A percentile compares a stretch with the other conserved stretches of the same genome.
phyloP scores from a whole-genome alignment of 176 grass and related monocot species.

The Stipa capillata region DNA sequence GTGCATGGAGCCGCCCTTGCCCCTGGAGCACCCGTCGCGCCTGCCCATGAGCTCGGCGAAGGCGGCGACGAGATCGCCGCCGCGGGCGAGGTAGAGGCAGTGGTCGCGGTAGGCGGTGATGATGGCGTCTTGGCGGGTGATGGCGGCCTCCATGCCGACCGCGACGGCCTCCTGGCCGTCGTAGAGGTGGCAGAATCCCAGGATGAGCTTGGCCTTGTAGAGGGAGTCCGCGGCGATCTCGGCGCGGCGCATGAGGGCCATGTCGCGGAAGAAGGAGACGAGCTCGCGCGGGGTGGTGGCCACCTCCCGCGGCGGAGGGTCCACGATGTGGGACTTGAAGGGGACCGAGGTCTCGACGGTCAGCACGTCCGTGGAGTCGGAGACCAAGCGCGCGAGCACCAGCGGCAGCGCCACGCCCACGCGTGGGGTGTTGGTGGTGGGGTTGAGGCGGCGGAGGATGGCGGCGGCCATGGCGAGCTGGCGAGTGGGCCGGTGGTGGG shows the following conservation, averaged over 20 bases:
- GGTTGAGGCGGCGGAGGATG: conserved; percentile 37
- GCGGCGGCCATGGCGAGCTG: conserved; percentile 30
- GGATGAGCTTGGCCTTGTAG: conserved; percentile 97
- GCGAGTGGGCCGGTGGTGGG: background rate
- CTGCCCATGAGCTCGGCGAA: conserved; percentile 95
- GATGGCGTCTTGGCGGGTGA: conserved; percentile 57
- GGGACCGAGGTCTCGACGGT: conserved; percentile 66
- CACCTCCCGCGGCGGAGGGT: conserved; percentile 29
- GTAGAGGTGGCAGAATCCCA: conserved; percentile 97
- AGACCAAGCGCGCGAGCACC: background rate
- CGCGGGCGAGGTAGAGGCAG: conserved; percentile 71
- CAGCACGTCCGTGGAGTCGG: conserved; percentile 27
- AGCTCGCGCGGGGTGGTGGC: conserved; percentile 43
- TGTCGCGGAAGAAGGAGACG: conserved; percentile 46
- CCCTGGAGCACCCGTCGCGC: conserved; percentile 49
- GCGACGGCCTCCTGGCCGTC: conserved; percentile 86
- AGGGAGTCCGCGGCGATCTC: conserved; percentile 94
- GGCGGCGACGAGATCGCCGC: conserved; percentile 38
- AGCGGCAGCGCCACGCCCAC: background rate
- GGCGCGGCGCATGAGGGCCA: conserved; percentile 67
- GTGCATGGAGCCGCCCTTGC: conserved; percentile 93
- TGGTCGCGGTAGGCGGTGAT: conserved; percentile 94
- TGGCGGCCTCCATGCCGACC: conserved; percentile 67
- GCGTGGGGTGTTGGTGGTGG: background rate
- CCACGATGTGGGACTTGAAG: conserved; percentile 45